Conservation (phyloP, 2,329 filamentous ascomycete genomes). For the Colletotrichum sp. region DNA sequence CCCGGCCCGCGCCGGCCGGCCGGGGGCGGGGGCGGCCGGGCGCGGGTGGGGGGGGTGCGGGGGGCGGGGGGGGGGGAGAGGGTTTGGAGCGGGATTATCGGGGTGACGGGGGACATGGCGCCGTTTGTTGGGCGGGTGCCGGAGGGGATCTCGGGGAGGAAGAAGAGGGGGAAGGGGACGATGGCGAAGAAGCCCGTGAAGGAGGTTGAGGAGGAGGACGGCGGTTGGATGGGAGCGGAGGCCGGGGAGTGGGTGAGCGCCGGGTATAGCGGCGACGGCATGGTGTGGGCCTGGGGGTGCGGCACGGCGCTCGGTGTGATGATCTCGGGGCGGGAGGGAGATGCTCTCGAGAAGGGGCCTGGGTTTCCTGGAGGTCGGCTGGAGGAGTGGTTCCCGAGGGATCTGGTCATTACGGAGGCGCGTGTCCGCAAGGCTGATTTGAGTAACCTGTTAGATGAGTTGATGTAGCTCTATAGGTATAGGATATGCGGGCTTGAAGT, state of each 20-base stretch:
- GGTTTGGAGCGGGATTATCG: too few species aligned
- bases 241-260: conserved; percentile 56
- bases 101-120: too few species aligned
- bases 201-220: background rate
- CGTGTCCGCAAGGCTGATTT: conserved; percentile 42
- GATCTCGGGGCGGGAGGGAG: conserved; percentile 43
- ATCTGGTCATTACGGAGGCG: conserved; percentile 35
- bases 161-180: background rate
- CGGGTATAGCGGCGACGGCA: conserved; percentile 57
- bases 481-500: background rate
- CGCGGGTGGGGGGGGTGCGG: too few species aligned
- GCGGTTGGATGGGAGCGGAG: background rate
- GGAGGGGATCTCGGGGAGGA: conserved; percentile 14
- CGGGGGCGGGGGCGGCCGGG: too few species aligned
- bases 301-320: conserved; percentile 52
- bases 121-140: conserved; percentile 56
- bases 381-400: conserved; percentile 44
- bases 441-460: conserved; percentile 34
- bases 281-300: conserved; percentile 59
- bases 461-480: too few species aligned
- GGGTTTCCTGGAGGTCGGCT: conserved; percentile 42
- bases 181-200: background rate
- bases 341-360: conserved; percentile 28
- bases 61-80: too few species aligned
- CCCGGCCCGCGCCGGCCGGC: too few species aligned